Evolutionary conservation across 2,329 filamentous ascomycete species (phyloP).

Genomic region (Cordyceps pruinosa): DNA sequence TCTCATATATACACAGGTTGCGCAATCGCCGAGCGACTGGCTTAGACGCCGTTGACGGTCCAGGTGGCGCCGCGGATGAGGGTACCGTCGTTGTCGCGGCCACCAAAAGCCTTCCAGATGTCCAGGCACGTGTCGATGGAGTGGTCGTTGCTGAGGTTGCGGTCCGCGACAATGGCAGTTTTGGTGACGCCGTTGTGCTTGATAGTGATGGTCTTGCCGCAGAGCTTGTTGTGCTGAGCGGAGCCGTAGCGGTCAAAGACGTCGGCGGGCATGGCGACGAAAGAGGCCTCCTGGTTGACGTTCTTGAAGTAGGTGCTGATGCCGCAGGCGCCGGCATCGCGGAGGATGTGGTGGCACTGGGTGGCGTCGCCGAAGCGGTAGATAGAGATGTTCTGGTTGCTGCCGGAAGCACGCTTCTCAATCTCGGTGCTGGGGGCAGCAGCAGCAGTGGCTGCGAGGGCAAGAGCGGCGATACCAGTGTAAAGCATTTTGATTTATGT

Average conservation of each 20-base stretch:
- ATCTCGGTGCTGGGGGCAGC: constrained; percentile 5
- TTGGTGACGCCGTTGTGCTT: constrained; percentile 14
- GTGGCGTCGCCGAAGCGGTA: constrained; percentile 12
- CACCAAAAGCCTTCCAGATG: constrained; percentile 14
- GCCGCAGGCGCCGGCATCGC: constrained; percentile 13
- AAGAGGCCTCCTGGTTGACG: constrained; percentile 10
- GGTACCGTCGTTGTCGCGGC: constrained; percentile 12
- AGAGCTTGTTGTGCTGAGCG: constrained; percentile 15
- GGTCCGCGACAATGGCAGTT: constrained; percentile 13
- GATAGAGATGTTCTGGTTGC: constrained; percentile 15
- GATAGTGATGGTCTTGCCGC: constrained; percentile 15
- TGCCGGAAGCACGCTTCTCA: constrained; percentile 7
- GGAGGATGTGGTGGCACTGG: constrained; percentile 10
- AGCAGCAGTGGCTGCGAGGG: constrained; percentile 2
- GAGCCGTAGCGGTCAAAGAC: constrained; percentile 13
- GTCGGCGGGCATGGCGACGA: constrained; percentile 13
- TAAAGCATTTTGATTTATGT: constrained; percentile 1
- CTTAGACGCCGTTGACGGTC: constrained; percentile 4
- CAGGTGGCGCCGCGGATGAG: constrained; percentile 10
- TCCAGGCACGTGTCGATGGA: constrained; percentile 15
- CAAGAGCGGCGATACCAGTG: constrained; percentile 4
- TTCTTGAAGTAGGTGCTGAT: constrained; percentile 15
- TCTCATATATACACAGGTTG: neutral
- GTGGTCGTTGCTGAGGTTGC: constrained; percentile 13
- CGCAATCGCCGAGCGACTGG: neutral